Evolutionary conservation across 2,329 filamentous ascomycete species (phyloP).

Genomic region (Fusarium brevicatenulatum): DNA sequence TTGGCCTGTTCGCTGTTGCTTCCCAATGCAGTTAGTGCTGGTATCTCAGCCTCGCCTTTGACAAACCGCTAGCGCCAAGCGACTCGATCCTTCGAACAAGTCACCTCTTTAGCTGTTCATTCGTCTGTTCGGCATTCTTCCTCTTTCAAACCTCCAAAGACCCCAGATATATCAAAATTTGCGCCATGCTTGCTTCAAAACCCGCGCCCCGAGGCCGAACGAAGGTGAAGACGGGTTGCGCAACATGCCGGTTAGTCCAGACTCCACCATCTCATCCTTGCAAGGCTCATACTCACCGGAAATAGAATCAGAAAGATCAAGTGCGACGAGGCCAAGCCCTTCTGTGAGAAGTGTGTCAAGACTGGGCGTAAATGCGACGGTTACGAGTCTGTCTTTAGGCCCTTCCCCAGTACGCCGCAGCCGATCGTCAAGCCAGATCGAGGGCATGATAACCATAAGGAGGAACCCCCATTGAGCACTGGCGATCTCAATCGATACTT

Average conservation of each 20-base stretch:
- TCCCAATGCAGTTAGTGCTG: neutral
- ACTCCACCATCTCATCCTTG: neutral
- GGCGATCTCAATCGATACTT: constrained; percentile 52
- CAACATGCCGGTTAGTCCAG: constrained; percentile 54
- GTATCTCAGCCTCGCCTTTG: fast-evolving
- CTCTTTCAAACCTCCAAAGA: neutral
- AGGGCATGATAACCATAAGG: constrained; percentile 10
- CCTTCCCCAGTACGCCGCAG: constrained; percentile 22
- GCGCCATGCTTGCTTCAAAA: constrained; percentile 35
- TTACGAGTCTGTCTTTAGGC: constrained; percentile 53
- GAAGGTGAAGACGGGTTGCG: constrained; percentile 56
- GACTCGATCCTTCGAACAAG: neutral
- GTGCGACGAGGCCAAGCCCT: constrained; percentile 52
- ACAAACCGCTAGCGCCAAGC: neutral
- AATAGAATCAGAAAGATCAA: constrained; percentile 51
- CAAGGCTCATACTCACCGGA: neutral
- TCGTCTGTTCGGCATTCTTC: constrained; percentile 12
- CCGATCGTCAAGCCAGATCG: constrained; percentile 14
- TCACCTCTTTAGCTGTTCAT: constrained; percentile 7
- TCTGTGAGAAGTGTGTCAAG: constrained; percentile 49
- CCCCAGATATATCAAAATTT: neutral
- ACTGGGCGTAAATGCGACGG: constrained; percentile 56
- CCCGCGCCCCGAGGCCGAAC: neutral
- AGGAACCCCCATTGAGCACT: constrained; percentile 44
- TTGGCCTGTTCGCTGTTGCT: constrained; percentile 1